Percentiles rank a stretch among this genome's conserved stretches.
Conservation (phyloP, 139 green algal species). For the Micromonas commoda region DNA sequence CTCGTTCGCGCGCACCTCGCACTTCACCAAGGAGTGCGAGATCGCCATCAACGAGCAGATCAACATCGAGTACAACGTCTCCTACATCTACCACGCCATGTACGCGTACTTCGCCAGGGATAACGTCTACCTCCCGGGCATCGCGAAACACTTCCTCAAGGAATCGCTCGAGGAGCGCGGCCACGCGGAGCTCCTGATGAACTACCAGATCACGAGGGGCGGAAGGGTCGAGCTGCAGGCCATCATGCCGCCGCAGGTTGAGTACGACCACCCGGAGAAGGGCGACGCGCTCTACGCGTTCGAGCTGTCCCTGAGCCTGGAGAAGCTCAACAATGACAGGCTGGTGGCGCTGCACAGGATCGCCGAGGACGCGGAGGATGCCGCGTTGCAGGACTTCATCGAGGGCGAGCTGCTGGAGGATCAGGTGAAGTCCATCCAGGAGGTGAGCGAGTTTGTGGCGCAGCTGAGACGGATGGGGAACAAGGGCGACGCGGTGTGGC, state of each 20-base stretch:
- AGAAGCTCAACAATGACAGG: slow-evolving; percentile 95
- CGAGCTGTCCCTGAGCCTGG: slow-evolving; percentile 84
- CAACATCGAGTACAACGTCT: slow-evolving; percentile 58
- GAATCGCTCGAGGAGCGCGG: slow-evolving; percentile 71
- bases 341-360: slow-evolving; percentile 61
- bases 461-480: slow-evolving; percentile 83
- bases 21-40: not conserved
- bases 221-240: slow-evolving; percentile 75
- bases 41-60: slow-evolving; percentile 10
- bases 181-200: slow-evolving; percentile 90
- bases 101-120: slow-evolving; percentile 91
- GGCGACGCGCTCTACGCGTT: slow-evolving; percentile 88
- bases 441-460: slow-evolving; percentile 74
- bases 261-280: slow-evolving; percentile 66
- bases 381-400: slow-evolving; percentile 80
- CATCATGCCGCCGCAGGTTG: slow-evolving; percentile 72
- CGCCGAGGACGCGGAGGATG: slow-evolving; percentile 68
- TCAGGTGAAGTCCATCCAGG: slow-evolving; percentile 74
- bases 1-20: slow-evolving; percentile 2
- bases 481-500: slow-evolving; percentile 72
- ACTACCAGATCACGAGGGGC: slow-evolving; percentile 85
- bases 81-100: slow-evolving; percentile 90
- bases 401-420: slow-evolving; percentile 43
- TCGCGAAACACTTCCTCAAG: slow-evolving; percentile 67
- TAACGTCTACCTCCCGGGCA: slow-evolving; percentile 86